phyloP scores from a whole-genome alignment of 2,329 filamentous ascomycete species.

The Grosmannia serpens region DNA sequence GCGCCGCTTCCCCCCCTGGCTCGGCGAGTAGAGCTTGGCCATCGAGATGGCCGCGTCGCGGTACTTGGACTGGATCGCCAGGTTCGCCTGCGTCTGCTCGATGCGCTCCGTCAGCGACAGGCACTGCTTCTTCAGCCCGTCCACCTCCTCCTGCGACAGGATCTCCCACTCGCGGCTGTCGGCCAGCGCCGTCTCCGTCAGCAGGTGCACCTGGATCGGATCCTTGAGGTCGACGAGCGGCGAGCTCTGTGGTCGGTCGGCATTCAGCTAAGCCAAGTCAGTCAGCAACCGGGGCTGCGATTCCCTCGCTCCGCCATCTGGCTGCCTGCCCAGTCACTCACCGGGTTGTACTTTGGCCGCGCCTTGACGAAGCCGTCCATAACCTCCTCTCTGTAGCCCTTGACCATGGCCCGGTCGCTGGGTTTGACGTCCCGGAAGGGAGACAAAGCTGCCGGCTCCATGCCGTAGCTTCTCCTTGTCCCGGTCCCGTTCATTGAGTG shows the following conservation, averaged over 20 bases:
- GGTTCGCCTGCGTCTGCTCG: slow-evolving; percentile 68
- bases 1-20: slow-evolving; percentile 31
- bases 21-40: slow-evolving; percentile 62
- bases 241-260: slow-evolving; percentile 41
- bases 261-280: slow-evolving; percentile 31
- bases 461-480: slow-evolving; percentile 24
- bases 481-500: slow-evolving; percentile 27
- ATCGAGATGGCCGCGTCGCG: slow-evolving; percentile 86
- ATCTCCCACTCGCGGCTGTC: slow-evolving; percentile 82
- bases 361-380: slow-evolving; percentile 38
- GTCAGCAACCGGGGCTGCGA: too few relatives aligned
- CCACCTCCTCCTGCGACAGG: slow-evolving; percentile 82
- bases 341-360: slow-evolving; percentile 44
- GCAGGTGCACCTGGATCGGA: slow-evolving; percentile 74
- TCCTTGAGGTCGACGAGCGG: slow-evolving; percentile 52
- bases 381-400: slow-evolving; percentile 47
- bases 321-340: slow-evolving; percentile 18
- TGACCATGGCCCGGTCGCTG: slow-evolving; percentile 38
- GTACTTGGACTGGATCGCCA: slow-evolving; percentile 85
- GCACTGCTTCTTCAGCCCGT: slow-evolving; percentile 80
- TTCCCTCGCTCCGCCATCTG: too few relatives aligned
- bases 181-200: slow-evolving; percentile 84
- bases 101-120: slow-evolving; percentile 62
- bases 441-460: slow-evolving; percentile 20
- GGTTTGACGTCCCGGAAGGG: slow-evolving; percentile 23